Evolutionary conservation across 2,329 filamentous ascomycete genomes (phyloP), one percentile per base, ranked within the genome.

Genomic region (Pseudogymnoascus sp.): DNA sequence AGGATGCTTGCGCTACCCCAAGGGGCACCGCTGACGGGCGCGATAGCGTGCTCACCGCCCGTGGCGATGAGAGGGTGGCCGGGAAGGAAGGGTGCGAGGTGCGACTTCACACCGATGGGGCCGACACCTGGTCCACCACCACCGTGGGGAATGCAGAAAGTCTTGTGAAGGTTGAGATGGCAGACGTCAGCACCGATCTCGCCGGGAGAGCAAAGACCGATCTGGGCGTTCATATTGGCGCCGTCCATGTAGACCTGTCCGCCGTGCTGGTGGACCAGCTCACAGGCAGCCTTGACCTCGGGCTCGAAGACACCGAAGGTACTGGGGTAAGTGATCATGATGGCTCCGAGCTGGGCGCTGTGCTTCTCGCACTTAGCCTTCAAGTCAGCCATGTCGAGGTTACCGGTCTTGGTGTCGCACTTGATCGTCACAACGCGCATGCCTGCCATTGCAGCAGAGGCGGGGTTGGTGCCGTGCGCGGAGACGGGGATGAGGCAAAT

Each of bases 181-280:
- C 93, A 97, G 40, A 97, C 93, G 74, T 97, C 93, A 31, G 93
- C 93, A 18, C 93, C 93, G 69, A 97, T 96, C 75, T 96, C 92
- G 40, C 93, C 93, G 1, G 93, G 93, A 0, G 91, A 96, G 79
- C 91, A 96, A 10, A 97, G 83, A 11, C 93, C 93, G 67, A 97
- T 97, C 77, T 97, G 93, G 16, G 93, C 93, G 73, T 97, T 97
- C 91, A 97, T 95, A 79, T 97, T 97, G 68, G 93, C 93, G 59
- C 93, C 93, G 74, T 97, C 93, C 93, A 97, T 97, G 80, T 97
- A 97, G 14, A 97, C 93, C 73, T 96, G 91, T 8, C 93, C 93
- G 62, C 93, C 93, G 73, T 96, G 80, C 67, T 89, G 77, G 78
- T 97, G 93, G 16, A 97, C 91, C 31, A 96, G 80, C 63, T 91